Evolutionary conservation across 495 filamentous ascomycete species (phyloP).

Genomic region (Umbilicaria muhlenbergii): DNA sequence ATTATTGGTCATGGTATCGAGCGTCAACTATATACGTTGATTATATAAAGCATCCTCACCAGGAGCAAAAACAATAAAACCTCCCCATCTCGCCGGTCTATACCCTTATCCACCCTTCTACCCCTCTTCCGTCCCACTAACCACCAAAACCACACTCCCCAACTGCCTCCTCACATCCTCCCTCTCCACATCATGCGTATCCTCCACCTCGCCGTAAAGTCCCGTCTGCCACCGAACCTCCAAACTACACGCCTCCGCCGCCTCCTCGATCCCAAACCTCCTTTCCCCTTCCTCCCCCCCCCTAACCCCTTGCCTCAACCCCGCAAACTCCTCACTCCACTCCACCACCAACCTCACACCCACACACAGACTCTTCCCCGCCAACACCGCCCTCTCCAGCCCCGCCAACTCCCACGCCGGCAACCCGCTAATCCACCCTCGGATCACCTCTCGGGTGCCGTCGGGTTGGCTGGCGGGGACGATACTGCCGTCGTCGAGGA

Average conservation of each 20-base stretch:
- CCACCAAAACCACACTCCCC: slow-evolving; percentile 68
- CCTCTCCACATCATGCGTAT: slow-evolving; percentile 93
- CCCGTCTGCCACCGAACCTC: slow-evolving; percentile 86
- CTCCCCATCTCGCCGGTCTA: too few species aligned
- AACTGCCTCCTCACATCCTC: slow-evolving; percentile 83
- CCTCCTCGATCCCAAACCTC: slow-evolving; percentile 42
- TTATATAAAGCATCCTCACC: too few species aligned
- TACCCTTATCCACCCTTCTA: too few species aligned
- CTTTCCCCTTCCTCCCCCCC: slow-evolving; percentile 10
- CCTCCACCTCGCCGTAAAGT: slow-evolving; percentile 92
- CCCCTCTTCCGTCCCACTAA: slow-evolving; percentile 31
- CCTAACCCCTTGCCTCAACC: slow-evolving; percentile 15
- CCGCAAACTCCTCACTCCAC: slow-evolving; percentile 63
- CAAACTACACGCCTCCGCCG: slow-evolving; percentile 57
- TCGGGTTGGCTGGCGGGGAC: slow-evolving; percentile 54
- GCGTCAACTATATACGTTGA: too few species aligned
- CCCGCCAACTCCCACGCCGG: slow-evolving; percentile 67
- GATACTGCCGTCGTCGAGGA: slow-evolving; percentile 58
- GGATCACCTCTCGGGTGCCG: slow-evolving; percentile 57
- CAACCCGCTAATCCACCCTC: slow-evolving; percentile 61
- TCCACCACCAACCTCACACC: slow-evolving; percentile 65
- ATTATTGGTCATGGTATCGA: too few species aligned
- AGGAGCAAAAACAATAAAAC: too few species aligned
- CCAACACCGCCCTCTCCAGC: slow-evolving; percentile 67
- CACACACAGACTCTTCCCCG: slow-evolving; percentile 70